Base-by-base conservation (phyloP, 192 early-diverging fungal genomes). In the Mortierella claussenii region DNA sequence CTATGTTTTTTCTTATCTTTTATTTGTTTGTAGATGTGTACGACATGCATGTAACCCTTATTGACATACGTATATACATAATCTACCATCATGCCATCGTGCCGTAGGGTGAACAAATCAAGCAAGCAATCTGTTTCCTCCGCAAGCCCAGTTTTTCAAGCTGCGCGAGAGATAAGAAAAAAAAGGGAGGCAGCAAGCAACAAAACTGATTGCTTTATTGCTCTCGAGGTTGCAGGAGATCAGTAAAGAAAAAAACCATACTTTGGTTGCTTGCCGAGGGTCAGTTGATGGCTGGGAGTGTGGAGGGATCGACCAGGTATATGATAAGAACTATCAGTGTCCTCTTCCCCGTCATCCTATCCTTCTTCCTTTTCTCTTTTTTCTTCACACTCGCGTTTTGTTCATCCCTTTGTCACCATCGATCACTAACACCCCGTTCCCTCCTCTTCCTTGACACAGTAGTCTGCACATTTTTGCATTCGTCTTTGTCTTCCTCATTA, bases 341-440 rank as follows among this genome's bases (percentile, higher is more conserved):
- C 37, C 13, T 10, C 17, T 40, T 32, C 23, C 26, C 42, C 18
- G 9, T 30, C 23, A 10, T 10, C 20, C 45, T 13, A 17, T 37
- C 17, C 50, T 61, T 61, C 32, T 47, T 23, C 10, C 23, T 64
- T 30, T 43, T 64, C 17, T 21, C 48, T 46, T 43, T 28, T 52
- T 42, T 24, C 52, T 23, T 42, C 42, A 1, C 23, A 32, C 18
- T 63, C n/a, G n/a, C n/a, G n/a, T n/a, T n/a, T n/a, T n/a, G n/a
- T n/a, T n/a, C n/a, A n/a, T n/a, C n/a, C n/a, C n/a, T n/a, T n/a
- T n/a, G n/a, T n/a, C n/a, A n/a, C n/a, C n/a, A n/a, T n/a, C n/a
- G n/a, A n/a, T n/a, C n/a, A n/a, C n/a, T n/a, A n/a, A n/a, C n/a
- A 2, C 24, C 44, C 27, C 28, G 18, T 48, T 52, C 34, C 9